Percentiles rank a stretch among this genome's conserved stretches.
Evolutionary conservation across 345 rosid genomes (phyloP).

Genomic region (Murraya paniculata): DNA sequence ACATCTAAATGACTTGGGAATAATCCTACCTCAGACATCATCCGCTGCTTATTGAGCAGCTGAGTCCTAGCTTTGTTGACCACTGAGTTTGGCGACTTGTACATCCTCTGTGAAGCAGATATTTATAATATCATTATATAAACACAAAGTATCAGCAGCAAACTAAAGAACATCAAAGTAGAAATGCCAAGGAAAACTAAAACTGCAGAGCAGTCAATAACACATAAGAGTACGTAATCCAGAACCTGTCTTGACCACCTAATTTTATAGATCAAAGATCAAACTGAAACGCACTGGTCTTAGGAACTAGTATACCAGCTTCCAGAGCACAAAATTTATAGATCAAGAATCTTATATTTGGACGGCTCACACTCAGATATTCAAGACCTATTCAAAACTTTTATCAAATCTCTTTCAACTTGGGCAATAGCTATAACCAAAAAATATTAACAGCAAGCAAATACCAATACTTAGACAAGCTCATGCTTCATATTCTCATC

Average conservation of each 20-base stretch:
- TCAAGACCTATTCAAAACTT: neutral
- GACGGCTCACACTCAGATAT: neutral
- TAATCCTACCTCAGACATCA: conserved; percentile 60
- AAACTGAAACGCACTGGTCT: neutral
- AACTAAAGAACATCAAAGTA: neutral
- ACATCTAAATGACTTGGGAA: neutral
- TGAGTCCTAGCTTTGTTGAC: conserved; percentile 88
- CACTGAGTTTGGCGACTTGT: conserved; percentile 74
- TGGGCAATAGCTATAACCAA: neutral
- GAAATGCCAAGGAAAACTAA: neutral
- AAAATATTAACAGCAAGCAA: neutral
- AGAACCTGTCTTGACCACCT: neutral
- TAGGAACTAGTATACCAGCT: neutral
- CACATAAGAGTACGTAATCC: neutral
- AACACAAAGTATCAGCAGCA: neutral
- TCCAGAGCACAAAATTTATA: neutral
- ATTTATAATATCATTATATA: conserved; percentile 8
- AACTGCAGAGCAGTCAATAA: neutral
- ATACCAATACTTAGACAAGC: neutral
- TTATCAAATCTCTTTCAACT: neutral
- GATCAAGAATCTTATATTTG: neutral
- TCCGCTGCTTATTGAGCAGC: conserved; percentile 73
- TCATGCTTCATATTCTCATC: neutral
- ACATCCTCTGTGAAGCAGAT: conserved; percentile 57
- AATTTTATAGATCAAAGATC: neutral